Percentiles rank a stretch among this genome's conserved stretches.
phyloP scores from a whole-genome alignment of 306 rosid genomes.

The Cucurbita maxima region DNA sequence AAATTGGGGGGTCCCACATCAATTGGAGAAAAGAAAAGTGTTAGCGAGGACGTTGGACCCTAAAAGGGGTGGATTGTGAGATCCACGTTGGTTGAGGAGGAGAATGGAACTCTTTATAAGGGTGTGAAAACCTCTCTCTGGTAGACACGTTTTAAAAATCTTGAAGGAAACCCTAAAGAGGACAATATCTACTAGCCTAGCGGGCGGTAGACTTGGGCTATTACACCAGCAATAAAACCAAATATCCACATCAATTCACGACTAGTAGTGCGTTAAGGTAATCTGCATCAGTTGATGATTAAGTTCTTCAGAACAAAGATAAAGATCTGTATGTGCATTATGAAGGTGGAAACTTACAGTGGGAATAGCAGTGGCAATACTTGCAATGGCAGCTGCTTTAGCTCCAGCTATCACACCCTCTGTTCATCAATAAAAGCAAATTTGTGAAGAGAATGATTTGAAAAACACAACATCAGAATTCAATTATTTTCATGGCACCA shows the following conservation, averaged over 20 bases:
- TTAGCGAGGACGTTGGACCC: too few relatives aligned
- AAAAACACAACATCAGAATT: neutral
- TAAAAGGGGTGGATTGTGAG: too few relatives aligned
- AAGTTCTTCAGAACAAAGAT: neutral
- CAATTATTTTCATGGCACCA: neutral
- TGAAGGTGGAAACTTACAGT: slow-evolving; percentile 34
- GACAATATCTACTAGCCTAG: too few relatives aligned
- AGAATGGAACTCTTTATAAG: too few relatives aligned
- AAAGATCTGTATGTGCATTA: neutral
- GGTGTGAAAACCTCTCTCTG: too few relatives aligned
- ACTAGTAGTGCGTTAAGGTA: neutral
- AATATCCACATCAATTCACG: neutral
- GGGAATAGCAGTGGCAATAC: slow-evolving; percentile 87
- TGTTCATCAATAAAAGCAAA: slow-evolving; percentile 14
- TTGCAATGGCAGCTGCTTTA: slow-evolving; percentile 76
- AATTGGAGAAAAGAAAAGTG: too few relatives aligned
- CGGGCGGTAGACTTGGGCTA: too few relatives aligned
- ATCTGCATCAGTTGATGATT: neutral
- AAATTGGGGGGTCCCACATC: too few relatives aligned
- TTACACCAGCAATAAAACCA: too few relatives aligned
- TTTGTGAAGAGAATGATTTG: neutral
- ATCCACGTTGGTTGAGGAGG: too few relatives aligned
- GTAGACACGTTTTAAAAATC: too few relatives aligned
- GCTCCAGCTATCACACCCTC: slow-evolving; percentile 96
- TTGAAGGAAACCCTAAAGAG: too few relatives aligned